These are phyloP conservation scores for Basidiobolus meristosporus DNA, from an alignment of 371 early-diverging fungal genomes.

Conservation along the genomic window DNA sequence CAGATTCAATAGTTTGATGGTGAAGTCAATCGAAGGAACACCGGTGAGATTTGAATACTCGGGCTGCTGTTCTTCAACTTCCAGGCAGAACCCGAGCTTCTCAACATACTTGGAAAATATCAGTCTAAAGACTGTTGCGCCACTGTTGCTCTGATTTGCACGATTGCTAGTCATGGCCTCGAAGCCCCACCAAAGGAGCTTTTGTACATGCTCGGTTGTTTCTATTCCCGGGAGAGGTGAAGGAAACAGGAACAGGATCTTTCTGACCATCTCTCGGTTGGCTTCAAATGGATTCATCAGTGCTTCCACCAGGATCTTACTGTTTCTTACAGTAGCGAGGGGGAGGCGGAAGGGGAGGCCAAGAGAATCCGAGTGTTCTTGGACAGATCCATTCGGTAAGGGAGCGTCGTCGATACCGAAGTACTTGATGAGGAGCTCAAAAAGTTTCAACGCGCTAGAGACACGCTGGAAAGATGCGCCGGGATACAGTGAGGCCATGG, in stretches of 20 bases:
- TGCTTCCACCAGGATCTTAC: too few relatives aligned
- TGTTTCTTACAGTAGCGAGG: too few relatives aligned
- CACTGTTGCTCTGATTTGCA: slow-evolving; percentile 67
- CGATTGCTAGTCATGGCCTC: slow-evolving; percentile 39
- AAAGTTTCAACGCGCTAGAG: too few relatives aligned
- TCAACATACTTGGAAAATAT: slow-evolving; percentile 60
- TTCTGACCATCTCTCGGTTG: slow-evolving; percentile 39
- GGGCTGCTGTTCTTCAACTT: slow-evolving; percentile 13
- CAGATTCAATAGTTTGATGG: slow-evolving; percentile 4
- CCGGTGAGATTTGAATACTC: too few relatives aligned
- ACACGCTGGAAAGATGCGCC: too few relatives aligned
- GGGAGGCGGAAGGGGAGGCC: too few relatives aligned
- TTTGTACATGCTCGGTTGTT: slow-evolving; percentile 15
- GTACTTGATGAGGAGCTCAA: too few relatives aligned
- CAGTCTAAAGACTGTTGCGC: slow-evolving; percentile 53
- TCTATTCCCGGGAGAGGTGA: slow-evolving; percentile 30
- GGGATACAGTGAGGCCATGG: too few relatives aligned
- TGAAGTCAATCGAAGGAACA: background rate
- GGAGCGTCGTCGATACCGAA: too few relatives aligned
- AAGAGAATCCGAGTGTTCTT: too few relatives aligned
- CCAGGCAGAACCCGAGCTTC: slow-evolving; percentile 20
- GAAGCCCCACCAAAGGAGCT: slow-evolving; percentile 40
- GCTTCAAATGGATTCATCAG: too few relatives aligned
- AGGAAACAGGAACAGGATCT: slow-evolving; percentile 33
- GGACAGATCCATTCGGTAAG: too few relatives aligned